These are phyloP conservation scores for Podaxis pistillaris DNA, from an alignment of 768 basidiomycete genomes.

Conservation along the genomic window DNA sequence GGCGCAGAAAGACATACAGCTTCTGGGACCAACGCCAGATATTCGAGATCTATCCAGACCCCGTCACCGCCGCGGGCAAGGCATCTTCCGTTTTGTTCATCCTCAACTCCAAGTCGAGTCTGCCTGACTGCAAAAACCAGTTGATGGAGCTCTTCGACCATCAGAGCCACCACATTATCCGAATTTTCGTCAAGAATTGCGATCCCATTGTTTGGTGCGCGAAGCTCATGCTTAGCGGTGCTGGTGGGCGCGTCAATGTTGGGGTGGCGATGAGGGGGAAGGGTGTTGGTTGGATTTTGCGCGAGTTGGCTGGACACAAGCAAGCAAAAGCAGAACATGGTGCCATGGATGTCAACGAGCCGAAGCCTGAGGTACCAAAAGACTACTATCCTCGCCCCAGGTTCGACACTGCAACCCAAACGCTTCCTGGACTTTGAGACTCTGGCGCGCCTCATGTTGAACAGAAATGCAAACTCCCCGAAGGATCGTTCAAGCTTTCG, in stretches of 20 bases:
- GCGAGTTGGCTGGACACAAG: constrained; percentile 82
- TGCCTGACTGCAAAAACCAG: constrained; percentile 18
- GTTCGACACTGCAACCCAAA: constrained; percentile 84
- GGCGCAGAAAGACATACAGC: constrained; percentile 77
- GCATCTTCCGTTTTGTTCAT: constrained; percentile 71
- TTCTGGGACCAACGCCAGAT: constrained; percentile 99
- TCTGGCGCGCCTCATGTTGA: constrained; percentile 96
- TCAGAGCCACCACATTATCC: constrained; percentile 85
- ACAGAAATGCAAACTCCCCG: constrained; percentile 98
- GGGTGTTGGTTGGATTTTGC: constrained; percentile 92
- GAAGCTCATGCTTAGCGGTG: constrained; percentile 85
- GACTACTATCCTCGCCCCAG: constrained; percentile 84
- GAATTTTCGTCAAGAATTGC: constrained; percentile 90
- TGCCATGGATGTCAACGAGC: constrained; percentile 78
- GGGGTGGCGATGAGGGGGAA: constrained; percentile 99
- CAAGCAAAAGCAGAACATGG: constrained; percentile 45
- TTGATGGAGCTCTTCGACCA: constrained; percentile 98
- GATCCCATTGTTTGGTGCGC: constrained; percentile 98
- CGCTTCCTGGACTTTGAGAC: constrained; percentile 84
- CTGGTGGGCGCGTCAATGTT: constrained; percentile 86
- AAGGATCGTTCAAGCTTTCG: constrained; percentile 95
- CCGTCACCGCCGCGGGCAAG: constrained; percentile 91
- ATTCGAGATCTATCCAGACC: constrained; percentile 87
- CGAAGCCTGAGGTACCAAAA: constrained; percentile 59
- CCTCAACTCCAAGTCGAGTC: constrained; percentile 19